Base-by-base conservation (phyloP, 2,329 filamentous ascomycete species). In the Calonectria multiphialidica region DNA sequence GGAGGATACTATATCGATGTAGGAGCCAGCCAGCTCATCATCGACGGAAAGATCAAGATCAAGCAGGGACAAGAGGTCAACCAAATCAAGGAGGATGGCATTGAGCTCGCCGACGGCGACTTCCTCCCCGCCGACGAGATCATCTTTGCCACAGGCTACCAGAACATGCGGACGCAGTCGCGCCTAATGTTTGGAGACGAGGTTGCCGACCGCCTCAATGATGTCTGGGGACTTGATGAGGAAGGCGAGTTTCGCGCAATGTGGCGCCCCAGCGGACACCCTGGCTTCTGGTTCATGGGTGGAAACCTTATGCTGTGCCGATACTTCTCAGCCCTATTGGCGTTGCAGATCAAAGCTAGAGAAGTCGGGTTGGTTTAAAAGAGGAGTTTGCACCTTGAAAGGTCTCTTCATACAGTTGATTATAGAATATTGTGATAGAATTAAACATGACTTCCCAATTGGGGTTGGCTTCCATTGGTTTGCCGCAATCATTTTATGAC, bases 161-260 rank as follows among this genome's bases (percentile, higher is more conserved):
- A 59, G 53, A 59, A 59, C 35, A 59, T 59, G 53, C 53, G 53
- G 9, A 59, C 53, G 21, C 53, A 59, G 23, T 59, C 53, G 35
- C 53, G 53, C 13, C 7, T 59, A 33, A 59, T 59, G 53, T 59
- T 59, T 10, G 53, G 53, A 40, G 53, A 59, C 30, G 21, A 37
- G 8, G 35, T 59, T 4, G 53, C 21, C 3, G 53, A 59, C 21
- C 33, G 53, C 18, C 53, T 59, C 53, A 12, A 37, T n/a, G 53
- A 59, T 25, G 53, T 40, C 21, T 59, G 53, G 53, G 53, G 53
- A 5, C 35, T 59, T 1, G 53, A 59, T 16, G 23, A 59, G 53
- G 53, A 59, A 33, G 53, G 53, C 4, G 53, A 59, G n/a, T 59
- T 59, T 33, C 37, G 53, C 21, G 37, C 53, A 13, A 59, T 59